Base-by-base conservation (phyloP, 2,329 filamentous ascomycete genomes). In the Exophiala oligosperma region DNA sequence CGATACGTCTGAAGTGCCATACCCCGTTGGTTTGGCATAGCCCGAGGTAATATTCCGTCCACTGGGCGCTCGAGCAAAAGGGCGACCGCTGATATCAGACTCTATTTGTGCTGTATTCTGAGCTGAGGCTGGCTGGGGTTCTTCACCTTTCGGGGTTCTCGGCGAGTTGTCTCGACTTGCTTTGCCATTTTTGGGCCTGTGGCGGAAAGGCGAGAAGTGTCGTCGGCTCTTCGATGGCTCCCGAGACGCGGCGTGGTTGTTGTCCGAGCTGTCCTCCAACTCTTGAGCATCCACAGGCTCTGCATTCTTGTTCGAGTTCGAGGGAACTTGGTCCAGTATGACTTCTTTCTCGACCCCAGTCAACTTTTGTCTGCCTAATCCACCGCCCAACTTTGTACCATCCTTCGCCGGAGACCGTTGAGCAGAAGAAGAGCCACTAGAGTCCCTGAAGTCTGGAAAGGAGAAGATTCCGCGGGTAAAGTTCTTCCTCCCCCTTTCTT, bases 81-180 rank as follows among this genome's bases (percentile, higher is more conserved):
- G 79, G 35, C 74, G 76, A 6, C 79, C 78, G 56, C 76, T 80
- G 43, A 78, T 79, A 47, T 75, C 77, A 41, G 69, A 66, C 9
- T 56, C 29, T 23, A 52, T 32, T 12, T 44, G 52, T 32, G 32
- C 44, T 12, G 35, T 32, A 17, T 52, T 49, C 32, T 50, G 52
- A 43, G 56, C 23, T 37, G 26, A 46, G 23, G 35, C 40, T 41
- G 35, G 29, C 17, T 23, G 47, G 9, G 28, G 37, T 14, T 49
- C 32, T 12, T 57, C 56, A 7, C 29, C 8, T 4, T 51, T 37
- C 12, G 23, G n/a, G 26, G 50, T 28, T 11, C 57, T 62, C 1
- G 67, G 63, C 9, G 70, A 66, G 2, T 66, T 68, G 26, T 64
- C 66, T 21, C 66, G 69, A 50, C 63, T 71, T 37, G 65, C 61